These are phyloP conservation scores for Hortiboletus campestris DNA, from an alignment of 768 basidiomycete genomes.

Conservation along the genomic window DNA sequence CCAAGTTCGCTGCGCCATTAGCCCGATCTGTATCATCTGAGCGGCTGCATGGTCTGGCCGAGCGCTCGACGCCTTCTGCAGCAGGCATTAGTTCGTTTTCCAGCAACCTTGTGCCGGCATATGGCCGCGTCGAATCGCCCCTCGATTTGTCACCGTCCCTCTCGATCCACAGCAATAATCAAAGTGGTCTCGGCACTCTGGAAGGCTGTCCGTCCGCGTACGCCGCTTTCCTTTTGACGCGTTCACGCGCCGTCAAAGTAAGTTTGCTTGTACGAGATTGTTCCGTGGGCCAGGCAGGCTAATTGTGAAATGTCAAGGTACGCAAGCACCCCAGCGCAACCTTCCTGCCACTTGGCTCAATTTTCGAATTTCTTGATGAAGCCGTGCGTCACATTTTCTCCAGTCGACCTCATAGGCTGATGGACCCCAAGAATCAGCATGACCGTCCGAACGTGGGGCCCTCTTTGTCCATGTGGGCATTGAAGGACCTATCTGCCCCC, in stretches of 20 bases:
- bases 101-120: not conserved
- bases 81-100: not conserved
- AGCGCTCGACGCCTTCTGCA: not conserved
- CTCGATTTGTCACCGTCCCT: constrained; percentile 31
- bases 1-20: not conserved
- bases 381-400: constrained; percentile 13
- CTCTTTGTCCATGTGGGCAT: constrained; percentile 50
- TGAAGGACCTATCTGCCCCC: constrained; percentile 34
- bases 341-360: constrained; percentile 25
- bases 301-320: constrained; percentile 16
- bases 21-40: constrained; percentile 6
- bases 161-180: constrained; percentile 6
- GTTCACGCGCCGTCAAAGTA: constrained; percentile 55
- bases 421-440: constrained; percentile 6
- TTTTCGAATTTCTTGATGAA: constrained; percentile 23
- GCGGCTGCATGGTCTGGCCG: not conserved
- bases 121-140: constrained; percentile 27
- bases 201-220: constrained; percentile 8
- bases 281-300: not conserved
- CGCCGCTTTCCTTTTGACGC: constrained; percentile 46
- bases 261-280: constrained; percentile 17
- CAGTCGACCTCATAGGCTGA: constrained; percentile 5
- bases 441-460: constrained; percentile 3
- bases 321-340: constrained; percentile 22
- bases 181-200: constrained; percentile 6